A percentile compares a stretch with the other conserved stretches of the same genome.
These are phyloP conservation scores for Byssochlamys sp. DNA, from an alignment of 2,329 filamentous ascomycete genomes.

Conservation along the genomic window DNA sequence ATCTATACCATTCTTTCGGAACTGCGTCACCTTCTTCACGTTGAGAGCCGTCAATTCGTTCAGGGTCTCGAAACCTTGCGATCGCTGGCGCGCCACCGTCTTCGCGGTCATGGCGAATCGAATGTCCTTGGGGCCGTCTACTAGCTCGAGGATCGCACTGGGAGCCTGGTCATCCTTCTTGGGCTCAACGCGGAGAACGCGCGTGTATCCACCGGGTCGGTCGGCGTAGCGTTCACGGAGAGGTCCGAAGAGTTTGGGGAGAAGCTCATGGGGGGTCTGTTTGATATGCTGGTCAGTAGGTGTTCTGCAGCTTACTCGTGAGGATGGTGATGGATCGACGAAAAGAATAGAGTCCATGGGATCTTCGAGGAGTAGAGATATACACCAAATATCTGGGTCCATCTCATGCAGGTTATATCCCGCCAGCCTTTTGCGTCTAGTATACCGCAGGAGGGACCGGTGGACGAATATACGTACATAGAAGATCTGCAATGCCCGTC, in stretches of 20 bases:
- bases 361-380: background rate
- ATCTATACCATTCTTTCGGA: constrained; percentile 55
- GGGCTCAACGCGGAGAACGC: constrained; percentile 84
- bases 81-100: constrained; percentile 56
- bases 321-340: background rate
- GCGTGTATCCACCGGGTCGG: constrained; percentile 86
- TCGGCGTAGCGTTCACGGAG: constrained; percentile 68
- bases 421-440: background rate
- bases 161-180: constrained; percentile 78
- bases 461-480: constrained; percentile 53
- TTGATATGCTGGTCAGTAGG: background rate
- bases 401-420: background rate
- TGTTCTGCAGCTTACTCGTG: background rate
- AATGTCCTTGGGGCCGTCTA: constrained; percentile 88
- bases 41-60: constrained; percentile 68
- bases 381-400: background rate
- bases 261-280: constrained; percentile 32
- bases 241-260: constrained; percentile 81
- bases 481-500: constrained; percentile 69
- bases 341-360: background rate
- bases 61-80: constrained; percentile 46
- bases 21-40: constrained; percentile 71
- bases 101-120: constrained; percentile 89
- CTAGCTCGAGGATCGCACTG: constrained; percentile 84
- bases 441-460: background rate